Conservation (phyloP, 1,139 yeast species). For the Protomyces macrosporus region DNA sequence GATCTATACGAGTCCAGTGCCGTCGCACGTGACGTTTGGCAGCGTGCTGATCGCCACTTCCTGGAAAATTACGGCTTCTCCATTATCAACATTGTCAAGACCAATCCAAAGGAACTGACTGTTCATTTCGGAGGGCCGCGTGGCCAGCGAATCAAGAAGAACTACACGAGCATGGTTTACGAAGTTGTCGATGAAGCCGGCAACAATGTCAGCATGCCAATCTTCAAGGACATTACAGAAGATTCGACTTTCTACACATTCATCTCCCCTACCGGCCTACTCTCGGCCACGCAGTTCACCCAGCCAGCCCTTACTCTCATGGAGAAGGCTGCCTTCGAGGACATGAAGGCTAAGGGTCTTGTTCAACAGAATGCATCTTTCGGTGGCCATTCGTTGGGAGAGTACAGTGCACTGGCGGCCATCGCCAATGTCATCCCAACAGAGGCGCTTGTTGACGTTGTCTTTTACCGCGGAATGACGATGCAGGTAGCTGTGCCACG, state of each 20-base stretch:
- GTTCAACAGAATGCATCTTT: slow-evolving; percentile 90
- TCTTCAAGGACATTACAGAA: slow-evolving; percentile 84
- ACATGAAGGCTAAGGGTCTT: slow-evolving; percentile 90
- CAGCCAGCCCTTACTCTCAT: slow-evolving; percentile 98
- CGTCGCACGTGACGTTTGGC: slow-evolving; percentile 96
- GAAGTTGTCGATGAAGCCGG: slow-evolving; percentile 89
- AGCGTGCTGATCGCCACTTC: slow-evolving; percentile 92
- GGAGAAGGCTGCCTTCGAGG: slow-evolving; percentile 99
- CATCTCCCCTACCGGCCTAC: slow-evolving; percentile 87
- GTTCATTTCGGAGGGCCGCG: slow-evolving; percentile 97
- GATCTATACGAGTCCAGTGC: slow-evolving; percentile 85
- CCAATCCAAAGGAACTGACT: slow-evolving; percentile 92
- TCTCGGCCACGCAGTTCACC: slow-evolving; percentile 97
- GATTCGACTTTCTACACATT: slow-evolving; percentile 79
- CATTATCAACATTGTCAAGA: slow-evolving; percentile 86
- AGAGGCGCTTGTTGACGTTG: slow-evolving; percentile 95
- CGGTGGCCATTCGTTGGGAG: slow-evolving; percentile 99
- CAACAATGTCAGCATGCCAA: slow-evolving; percentile 79
- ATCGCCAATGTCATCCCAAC: slow-evolving; percentile 98
- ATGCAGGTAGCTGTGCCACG: slow-evolving; percentile 99
- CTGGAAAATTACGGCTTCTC: slow-evolving; percentile 93
- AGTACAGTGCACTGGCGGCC: slow-evolving; percentile 94
- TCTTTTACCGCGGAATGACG: slow-evolving; percentile 99
- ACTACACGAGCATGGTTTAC: slow-evolving; percentile 94
- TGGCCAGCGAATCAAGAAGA: slow-evolving; percentile 91